Base-by-base conservation (phyloP, 768 basidiomycete species). In the Leucogyrophana mollusca region DNA sequence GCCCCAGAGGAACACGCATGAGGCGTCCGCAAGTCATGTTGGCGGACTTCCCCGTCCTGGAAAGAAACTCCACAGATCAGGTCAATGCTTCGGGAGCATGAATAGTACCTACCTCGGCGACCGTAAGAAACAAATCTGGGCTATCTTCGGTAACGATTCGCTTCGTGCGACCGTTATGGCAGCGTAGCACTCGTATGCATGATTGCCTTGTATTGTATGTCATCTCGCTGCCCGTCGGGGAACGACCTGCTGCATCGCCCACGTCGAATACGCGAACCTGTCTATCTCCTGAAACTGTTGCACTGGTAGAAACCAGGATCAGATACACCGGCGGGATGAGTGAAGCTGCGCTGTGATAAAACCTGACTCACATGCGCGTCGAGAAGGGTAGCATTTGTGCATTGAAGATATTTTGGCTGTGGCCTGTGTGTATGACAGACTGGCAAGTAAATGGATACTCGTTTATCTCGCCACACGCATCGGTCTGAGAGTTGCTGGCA, bases 41-140 rank as follows among this genome's bases (percentile, higher is more conserved):
- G 91, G 20, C 92, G 78, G 9, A 94, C 90, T 22, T 84, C 77
- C 3, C 90, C 91, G 65, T 95, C 92, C 85, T 92, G 58, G 50
- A 34, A 24, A 63, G 49, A 46, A 58, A 43, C 9, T 53, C 24
- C 65, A 45, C 47, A 42, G 52, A 50, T 9, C 62, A 49, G 39
- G 62, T 56, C 30, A 54, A 49, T 2, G 16, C 9, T 23, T 9
- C 13, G 13, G 14, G 18, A 43, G n/a, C n/a, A 16, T 16, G 10
- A 37, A n/a, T 13, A 22, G 24, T 39, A 62, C 75, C 24, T 42
- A 85, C 87, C 77, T 90, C 87, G n/a, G 80, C 75, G n/a, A 88
- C 83, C 0, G 89, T 83, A 20, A 91, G 62, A 61, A 91, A 91
- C 34, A 79, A 54, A 62, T 88, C 82, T 2, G 88, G 84, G 54